Evolutionary conservation across 2,329 filamentous ascomycete species (phyloP).

Genomic region (Xylariaceae sp.): DNA sequence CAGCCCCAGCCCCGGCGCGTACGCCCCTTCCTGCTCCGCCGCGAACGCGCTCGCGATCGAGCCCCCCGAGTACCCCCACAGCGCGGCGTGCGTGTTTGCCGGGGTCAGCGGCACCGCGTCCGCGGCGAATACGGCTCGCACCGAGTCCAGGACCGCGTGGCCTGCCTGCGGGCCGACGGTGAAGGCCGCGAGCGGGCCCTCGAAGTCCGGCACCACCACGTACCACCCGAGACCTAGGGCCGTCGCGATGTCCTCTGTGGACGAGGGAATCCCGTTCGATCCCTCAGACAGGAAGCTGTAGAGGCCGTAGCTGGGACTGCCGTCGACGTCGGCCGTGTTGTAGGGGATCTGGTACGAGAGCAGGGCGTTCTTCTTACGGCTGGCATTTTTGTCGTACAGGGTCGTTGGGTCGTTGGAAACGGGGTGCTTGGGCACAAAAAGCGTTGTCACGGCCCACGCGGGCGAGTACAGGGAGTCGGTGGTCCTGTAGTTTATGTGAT

Average conservation of each 20-base stretch:
- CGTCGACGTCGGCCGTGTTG: slow-evolving; percentile 42
- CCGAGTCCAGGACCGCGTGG: slow-evolving; percentile 21
- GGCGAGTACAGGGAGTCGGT: slow-evolving; percentile 39
- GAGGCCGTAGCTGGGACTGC: slow-evolving; percentile 39
- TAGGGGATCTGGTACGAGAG: slow-evolving; percentile 45
- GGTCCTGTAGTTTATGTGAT: slow-evolving; percentile 44
- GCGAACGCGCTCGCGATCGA: slow-evolving; percentile 56
- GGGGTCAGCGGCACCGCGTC: slow-evolving; percentile 1
- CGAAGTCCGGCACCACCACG: slow-evolving; percentile 51
- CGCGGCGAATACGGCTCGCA: slow-evolving; percentile 15
- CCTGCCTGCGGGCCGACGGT: slow-evolving; percentile 13
- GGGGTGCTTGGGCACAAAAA: slow-evolving; percentile 29
- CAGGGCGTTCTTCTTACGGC: slow-evolving; percentile 21
- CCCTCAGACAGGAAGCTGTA: slow-evolving; percentile 12
- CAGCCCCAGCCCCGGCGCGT: slow-evolving; percentile 56
- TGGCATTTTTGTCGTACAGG: no score
- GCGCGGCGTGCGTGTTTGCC: slow-evolving; percentile 35
- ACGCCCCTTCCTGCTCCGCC: slow-evolving; percentile 51
- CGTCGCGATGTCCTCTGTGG: slow-evolving; percentile 32
- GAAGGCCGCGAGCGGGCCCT: slow-evolving; percentile 43
- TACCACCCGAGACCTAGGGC: slow-evolving; percentile 49
- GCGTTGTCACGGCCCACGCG: slow-evolving; percentile 44
- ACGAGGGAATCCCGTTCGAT: slow-evolving; percentile 13
- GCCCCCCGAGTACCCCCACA: slow-evolving; percentile 61
- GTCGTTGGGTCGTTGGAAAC: neutral